Conservation (phyloP, 495 filamentous ascomycete genomes). For the Penicillium arizonense region DNA sequence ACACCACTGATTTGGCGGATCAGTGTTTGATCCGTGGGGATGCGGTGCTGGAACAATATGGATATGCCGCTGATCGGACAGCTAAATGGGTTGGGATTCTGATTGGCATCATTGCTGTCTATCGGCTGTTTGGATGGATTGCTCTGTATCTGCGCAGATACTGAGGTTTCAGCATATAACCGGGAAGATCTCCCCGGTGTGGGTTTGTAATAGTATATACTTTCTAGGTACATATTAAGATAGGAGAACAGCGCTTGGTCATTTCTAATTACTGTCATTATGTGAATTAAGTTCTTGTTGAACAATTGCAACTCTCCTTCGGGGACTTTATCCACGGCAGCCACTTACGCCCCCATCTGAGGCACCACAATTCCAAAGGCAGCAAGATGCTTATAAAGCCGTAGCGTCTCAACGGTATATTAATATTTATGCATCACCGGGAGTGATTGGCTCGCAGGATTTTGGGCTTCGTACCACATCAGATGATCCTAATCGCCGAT, state of each 20-base stretch:
- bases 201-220: background rate
- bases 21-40: constrained; percentile 67
- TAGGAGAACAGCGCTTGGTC: too few relatives aligned
- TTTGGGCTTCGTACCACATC: constrained; percentile 1
- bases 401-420: background rate
- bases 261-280: too few relatives aligned
- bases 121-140: constrained; percentile 62
- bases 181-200: too few relatives aligned
- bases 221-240: background rate
- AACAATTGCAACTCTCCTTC: background rate
- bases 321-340: background rate
- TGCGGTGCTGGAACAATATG: constrained; percentile 65
- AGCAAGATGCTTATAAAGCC: background rate
- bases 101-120: constrained; percentile 68
- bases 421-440: too few relatives aligned
- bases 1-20: constrained; percentile 55
- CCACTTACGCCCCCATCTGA: background rate
- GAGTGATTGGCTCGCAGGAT: background rate
- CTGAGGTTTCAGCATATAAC: constrained; percentile 1
- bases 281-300: too few relatives aligned
- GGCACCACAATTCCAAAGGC: background rate
- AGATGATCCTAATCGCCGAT: background rate
- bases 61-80: constrained; percentile 58
- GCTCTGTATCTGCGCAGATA: constrained; percentile 33
- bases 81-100: constrained; percentile 76